Evolutionary conservation across 257 asterid species (phyloP), one percentile per base, ranked within the genome.

Genomic region (Solanum chilense): DNA sequence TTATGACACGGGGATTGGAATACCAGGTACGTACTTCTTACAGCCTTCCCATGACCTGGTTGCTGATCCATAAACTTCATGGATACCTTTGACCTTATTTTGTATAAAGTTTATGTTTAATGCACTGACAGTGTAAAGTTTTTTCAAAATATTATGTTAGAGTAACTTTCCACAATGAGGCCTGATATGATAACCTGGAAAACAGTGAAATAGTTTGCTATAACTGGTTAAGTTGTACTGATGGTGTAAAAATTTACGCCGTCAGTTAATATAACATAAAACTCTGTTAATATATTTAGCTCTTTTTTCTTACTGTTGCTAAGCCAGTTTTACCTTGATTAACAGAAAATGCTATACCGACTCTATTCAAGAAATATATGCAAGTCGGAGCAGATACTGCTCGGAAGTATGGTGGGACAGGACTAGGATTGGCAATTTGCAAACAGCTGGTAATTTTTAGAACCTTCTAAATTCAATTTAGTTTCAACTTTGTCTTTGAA

Each of bases 371-470:
- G 95, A 96, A 93, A 88, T 96, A 94, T 94, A 96, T 96, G 99
- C 99, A 96, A 96, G 98, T 86, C 85, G 97, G 96, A 41, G 93
- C 97, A 18, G 99, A 96, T 86, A 95, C 99, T 82, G 99, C 98
- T 82, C 90, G 99, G 25, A 96, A 96, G 90, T 96, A 96, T 87
- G 99, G 99, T 18, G 99, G 99, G 77, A 96, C 99, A 4, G 99
- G 99, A 88, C 91, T 95, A 71, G 99, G 99, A 90, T 94, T 96
- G 12, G 99, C 99, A 70, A 96, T 95, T 84, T 95, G 99, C 88
- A 96, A 96, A 88, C 98, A 96, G 69, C 84, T 95, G 98, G 99
- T 96, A 93, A 87, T 69, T 47, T 86, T 86, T 20, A 31, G 58
- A 15, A 21, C 21, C 33, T 75, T 75, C 56, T 75, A 10, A 75